Base-by-base conservation (phyloP, 306 rosid genomes). In the Gleditsia sinensis region DNA sequence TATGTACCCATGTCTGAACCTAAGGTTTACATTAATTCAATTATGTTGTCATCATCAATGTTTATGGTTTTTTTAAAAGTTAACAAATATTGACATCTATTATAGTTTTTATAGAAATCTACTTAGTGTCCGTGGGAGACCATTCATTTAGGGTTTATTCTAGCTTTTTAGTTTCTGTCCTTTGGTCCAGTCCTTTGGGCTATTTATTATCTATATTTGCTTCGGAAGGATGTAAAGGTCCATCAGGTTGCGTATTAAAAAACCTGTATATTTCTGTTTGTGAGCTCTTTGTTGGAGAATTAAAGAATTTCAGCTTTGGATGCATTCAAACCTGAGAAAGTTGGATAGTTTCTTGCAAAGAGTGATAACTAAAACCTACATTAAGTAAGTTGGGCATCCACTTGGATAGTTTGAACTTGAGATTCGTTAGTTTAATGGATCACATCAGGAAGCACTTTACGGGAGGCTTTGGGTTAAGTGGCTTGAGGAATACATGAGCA, bases 321-420 rank as follows among this genome's bases (percentile, higher is more conserved):
- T 48, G 28, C 59, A 20, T 32, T 69, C 49, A 51, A 32, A 69
- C 74, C 24, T 36, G 12, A 51, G 50, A 51, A 49, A 69, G 63
- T 51, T 23, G 24, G 36, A 13, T 69, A 14, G 34, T 7, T 50
- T 69, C 74, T 51, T 51, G 16, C 62, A 14, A 36, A 34, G 27
- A 36, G 9, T 53, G 11, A 36, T 37, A 53, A 62, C 20, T 11
- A 33, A n/a, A n/a, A n/a, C n/a, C n/a, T n/a, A n/a, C n/a, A n/a
- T n/a, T n/a, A n/a, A n/a, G n/a, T n/a, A n/a, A n/a, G n/a, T n/a
- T n/a, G n/a, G n/a, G n/a, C n/a, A n/a, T n/a, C n/a, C n/a, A n/a
- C n/a, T n/a, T n/a, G n/a, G n/a, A n/a, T n/a, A n/a, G n/a, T n/a
- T n/a, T n/a, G n/a, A n/a, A n/a, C n/a, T n/a, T n/a, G n/a, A n/a